Percentiles rank a stretch among this genome's conserved stretches.
These are phyloP conservation scores for Pseudozyma hubeiensis DNA, from an alignment of 1,284 basidiomycete species.

Conservation along the genomic window DNA sequence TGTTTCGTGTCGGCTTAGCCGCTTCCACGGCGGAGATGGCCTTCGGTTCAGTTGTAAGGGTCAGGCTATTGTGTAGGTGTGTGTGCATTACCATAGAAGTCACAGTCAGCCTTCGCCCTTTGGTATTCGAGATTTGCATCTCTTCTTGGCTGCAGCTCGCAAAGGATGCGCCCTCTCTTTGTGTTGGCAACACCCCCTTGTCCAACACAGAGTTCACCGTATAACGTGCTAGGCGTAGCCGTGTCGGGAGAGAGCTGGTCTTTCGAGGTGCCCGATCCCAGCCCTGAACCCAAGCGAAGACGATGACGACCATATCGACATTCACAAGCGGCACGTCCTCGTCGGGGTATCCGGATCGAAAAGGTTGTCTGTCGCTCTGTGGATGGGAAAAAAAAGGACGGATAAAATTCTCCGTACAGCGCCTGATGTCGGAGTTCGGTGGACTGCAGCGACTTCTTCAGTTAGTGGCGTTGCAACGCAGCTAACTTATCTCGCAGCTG, in stretches of 20 bases:
- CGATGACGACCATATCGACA: no score
- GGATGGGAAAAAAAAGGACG: no score
- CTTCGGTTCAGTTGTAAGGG: not conserved
- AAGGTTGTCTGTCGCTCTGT: no score
- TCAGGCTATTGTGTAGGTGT: not conserved
- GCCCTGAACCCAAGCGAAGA: no score
- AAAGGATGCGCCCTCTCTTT: not conserved
- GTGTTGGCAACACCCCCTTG: no score
- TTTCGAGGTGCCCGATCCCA: no score
- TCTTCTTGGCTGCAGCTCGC: slow-evolving; percentile 7
- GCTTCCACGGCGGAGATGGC: not conserved
- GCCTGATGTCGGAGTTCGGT: not conserved
- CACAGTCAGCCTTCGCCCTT: not conserved
- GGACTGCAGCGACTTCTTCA: not conserved
- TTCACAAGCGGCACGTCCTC: no score
- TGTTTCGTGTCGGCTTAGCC: not conserved
- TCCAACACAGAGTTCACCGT: no score
- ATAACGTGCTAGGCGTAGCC: no score
- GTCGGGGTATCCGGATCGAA: not conserved
- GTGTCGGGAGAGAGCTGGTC: no score
- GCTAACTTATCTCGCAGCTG: not conserved
- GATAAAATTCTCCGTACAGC: not conserved
- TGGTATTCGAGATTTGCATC: no score
- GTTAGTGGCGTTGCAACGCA: not conserved
- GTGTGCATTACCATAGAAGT: not conserved